phyloP scores from a whole-genome alignment of 202 grass and related monocot species.

The Cymbopogon flexuosus region DNA sequence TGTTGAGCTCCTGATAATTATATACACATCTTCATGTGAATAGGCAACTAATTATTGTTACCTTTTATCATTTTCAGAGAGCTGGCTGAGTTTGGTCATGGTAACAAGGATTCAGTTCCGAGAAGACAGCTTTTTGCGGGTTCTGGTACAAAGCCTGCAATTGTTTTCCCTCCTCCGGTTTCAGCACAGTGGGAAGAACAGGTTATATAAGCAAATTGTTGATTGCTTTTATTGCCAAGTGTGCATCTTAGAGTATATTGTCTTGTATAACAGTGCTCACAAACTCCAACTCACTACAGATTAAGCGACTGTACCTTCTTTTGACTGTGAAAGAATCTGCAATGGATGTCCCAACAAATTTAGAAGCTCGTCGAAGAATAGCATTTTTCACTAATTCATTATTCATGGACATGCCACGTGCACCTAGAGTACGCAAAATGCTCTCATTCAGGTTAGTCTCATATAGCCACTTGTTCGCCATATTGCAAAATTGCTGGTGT shows the following conservation, averaged over 20 bases:
- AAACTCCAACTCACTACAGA: conserved; percentile 51
- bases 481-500: conserved; percentile 11
- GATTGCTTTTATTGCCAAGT: conserved; percentile 9
- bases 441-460: conserved; percentile 82
- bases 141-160: conserved; percentile 73
- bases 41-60: conserved; percentile 5
- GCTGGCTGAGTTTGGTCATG: conserved; percentile 77
- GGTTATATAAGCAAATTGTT: conserved; percentile 46
- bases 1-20: conserved; percentile 10
- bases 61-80: conserved; percentile 49
- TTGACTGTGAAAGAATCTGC: conserved; percentile 98
- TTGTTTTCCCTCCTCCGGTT: conserved; percentile 70
- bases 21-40: conserved; percentile 14
- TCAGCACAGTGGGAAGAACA: conserved; percentile 93
- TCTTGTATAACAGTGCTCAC: conserved; percentile 6
- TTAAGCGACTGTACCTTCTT: conserved; percentile 76
- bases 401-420: conserved; percentile 97
- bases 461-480: background rate
- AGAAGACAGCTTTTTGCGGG: conserved; percentile 92
- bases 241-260: background rate
- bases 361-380: conserved; percentile 95
- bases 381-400: conserved; percentile 96
- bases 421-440: conserved; percentile 93
- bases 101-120: conserved; percentile 78
- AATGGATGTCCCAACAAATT: conserved; percentile 86